Evolutionary conservation across 345 rosid species (phyloP).

Genomic region (Turnera subulata): DNA sequence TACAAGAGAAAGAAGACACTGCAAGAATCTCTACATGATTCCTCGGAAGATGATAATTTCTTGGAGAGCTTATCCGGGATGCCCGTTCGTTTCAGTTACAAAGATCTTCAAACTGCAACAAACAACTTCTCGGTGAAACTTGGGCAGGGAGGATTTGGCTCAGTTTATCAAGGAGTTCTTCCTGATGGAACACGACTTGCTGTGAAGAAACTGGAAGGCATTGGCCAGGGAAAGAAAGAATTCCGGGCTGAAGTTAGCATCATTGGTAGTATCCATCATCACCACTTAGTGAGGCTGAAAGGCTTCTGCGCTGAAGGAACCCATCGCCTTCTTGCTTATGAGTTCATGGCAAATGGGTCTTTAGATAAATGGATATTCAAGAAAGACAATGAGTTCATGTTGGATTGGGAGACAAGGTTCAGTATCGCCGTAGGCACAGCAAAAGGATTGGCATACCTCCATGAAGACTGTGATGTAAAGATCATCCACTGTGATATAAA

Average conservation of each 20-base stretch:
- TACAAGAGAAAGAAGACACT: constrained; percentile 32
- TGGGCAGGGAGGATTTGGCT: constrained; percentile 96
- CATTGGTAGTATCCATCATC: constrained; percentile 91
- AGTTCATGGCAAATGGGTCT: constrained; percentile 78
- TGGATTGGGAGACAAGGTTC: constrained; percentile 78
- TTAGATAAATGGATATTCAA: constrained; percentile 89
- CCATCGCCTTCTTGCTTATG: constrained; percentile 80
- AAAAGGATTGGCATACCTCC: constrained; percentile 88
- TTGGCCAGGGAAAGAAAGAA: constrained; percentile 95
- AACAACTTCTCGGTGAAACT: constrained; percentile 71
- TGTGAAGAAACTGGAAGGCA: constrained; percentile 91
- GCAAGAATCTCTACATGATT: constrained; percentile 36
- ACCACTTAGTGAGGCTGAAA: constrained; percentile 72
- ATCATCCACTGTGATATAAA: constrained; percentile 90
- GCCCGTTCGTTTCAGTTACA: constrained; percentile 75
- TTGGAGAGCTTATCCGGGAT: constrained; percentile 64
- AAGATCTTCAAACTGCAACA: constrained; percentile 76
- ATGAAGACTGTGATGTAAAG: constrained; percentile 78
- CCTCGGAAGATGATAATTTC: constrained; percentile 80
- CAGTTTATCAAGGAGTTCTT: constrained; percentile 73
- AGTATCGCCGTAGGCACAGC: constrained; percentile 79
- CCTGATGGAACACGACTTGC: constrained; percentile 77
- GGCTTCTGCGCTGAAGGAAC: constrained; percentile 92
- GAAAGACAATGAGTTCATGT: constrained; percentile 32
- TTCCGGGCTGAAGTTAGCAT: constrained; percentile 91